Conservation (phyloP, 495 filamentous ascomycete species). For the Xylaria longipes region DNA sequence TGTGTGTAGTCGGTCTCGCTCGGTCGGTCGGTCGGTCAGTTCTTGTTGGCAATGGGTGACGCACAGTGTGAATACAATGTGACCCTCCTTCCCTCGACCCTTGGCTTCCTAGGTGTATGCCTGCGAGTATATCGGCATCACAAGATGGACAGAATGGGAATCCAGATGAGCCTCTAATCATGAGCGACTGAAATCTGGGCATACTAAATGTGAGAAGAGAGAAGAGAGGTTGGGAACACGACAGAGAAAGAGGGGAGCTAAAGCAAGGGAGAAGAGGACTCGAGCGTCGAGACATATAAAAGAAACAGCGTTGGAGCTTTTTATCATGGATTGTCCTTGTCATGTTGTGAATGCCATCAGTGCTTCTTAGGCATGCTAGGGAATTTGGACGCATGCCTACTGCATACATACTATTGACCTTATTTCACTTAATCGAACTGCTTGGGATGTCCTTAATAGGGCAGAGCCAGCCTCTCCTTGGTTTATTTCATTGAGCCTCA, state of each 20-base stretch:
- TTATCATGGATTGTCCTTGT: neutral
- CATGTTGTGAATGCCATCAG: neutral
- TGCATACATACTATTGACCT: neutral
- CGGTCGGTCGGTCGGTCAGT: conserved; percentile 23
- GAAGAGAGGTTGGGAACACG: neutral
- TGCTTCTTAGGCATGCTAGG: neutral
- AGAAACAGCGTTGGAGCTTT: neutral
- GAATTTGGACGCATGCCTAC: conserved; percentile 7
- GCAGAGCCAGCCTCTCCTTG: neutral
- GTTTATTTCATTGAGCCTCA: neutral
- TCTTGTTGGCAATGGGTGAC: neutral
- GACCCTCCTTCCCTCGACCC: neutral
- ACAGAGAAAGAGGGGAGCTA: neutral
- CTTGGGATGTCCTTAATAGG: neutral
- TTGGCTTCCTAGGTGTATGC: neutral
- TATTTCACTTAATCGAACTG: neutral
- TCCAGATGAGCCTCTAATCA: neutral
- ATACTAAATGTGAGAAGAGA: neutral
- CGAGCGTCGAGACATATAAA: neutral
- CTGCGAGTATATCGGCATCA: conserved; percentile 3
- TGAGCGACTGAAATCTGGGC: neutral
- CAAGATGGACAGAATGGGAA: neutral
- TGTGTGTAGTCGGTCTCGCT: conserved; percentile 12
- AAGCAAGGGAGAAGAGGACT: neutral
- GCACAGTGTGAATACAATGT: conserved; percentile 15